A percentile compares a stretch with the other conserved stretches of the same genome.
These are phyloP conservation scores for Ogataea sp. DNA, from an alignment of 805 yeast genomes.

Conservation along the genomic window DNA sequence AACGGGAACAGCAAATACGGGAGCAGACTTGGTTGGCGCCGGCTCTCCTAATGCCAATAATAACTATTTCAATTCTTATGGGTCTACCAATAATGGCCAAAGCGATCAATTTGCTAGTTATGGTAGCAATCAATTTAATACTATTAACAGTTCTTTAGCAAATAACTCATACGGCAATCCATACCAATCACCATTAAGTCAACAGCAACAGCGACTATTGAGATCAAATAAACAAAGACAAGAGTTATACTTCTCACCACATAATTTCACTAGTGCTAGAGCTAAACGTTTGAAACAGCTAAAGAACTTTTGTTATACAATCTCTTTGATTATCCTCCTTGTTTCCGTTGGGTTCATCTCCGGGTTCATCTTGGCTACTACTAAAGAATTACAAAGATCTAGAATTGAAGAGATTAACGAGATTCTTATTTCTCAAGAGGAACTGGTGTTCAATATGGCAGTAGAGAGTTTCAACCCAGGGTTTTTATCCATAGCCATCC, in stretches of 20 bases:
- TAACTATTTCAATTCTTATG: neutral
- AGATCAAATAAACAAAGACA: conserved; percentile 5
- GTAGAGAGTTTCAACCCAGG: conserved; percentile 87
- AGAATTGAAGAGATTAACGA: conserved; percentile 55
- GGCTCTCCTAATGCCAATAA: too few relatives aligned
- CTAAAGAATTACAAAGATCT: conserved; percentile 71
- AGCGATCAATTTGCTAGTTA: neutral
- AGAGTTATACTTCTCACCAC: conserved; percentile 27
- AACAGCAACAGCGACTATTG: conserved; percentile 3
- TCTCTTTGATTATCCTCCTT: conserved; percentile 39
- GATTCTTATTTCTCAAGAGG: conserved; percentile 75
- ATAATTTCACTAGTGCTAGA: conserved; percentile 26
- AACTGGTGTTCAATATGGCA: conserved; percentile 68
- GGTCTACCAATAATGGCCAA: neutral
- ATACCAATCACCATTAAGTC: too few relatives aligned
- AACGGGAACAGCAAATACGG: too few relatives aligned
- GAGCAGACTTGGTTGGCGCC: too few relatives aligned
- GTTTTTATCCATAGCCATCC: conserved; percentile 55
- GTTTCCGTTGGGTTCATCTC: conserved; percentile 66
- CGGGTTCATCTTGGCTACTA: conserved; percentile 81
- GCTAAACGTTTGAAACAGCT: conserved; percentile 22
- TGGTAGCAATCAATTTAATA: neutral
- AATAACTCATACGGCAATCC: neutral
- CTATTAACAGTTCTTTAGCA: neutral
- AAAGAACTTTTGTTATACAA: conserved; percentile 31